Conservation (phyloP, 352 stramenopile genomes). For the Phytophthora palmivora region DNA sequence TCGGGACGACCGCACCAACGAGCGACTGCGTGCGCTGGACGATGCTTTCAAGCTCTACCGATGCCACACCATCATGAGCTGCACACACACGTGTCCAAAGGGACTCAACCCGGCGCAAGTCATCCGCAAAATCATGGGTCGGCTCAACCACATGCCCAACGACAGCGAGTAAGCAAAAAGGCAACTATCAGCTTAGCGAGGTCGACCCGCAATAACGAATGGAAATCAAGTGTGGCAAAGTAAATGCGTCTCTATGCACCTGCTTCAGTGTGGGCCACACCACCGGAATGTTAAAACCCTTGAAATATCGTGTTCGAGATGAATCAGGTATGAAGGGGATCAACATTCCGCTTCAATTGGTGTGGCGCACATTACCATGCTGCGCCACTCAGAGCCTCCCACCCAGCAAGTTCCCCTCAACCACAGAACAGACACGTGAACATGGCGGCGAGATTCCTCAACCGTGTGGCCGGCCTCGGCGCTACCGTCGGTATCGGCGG, state of each 20-base stretch:
- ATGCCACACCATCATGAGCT: slow-evolving; percentile 99
- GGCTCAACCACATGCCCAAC: slow-evolving; percentile 15
- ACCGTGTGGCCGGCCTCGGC: slow-evolving; percentile 69
- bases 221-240: neutral
- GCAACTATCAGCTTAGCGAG: slow-evolving; percentile 11
- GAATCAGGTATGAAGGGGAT: neutral
- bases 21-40: slow-evolving; percentile 95
- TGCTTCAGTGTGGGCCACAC: neutral
- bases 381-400: slow-evolving; percentile 23
- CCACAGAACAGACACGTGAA: slow-evolving; percentile 38
- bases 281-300: slow-evolving; percentile 10
- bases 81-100: slow-evolving; percentile 98
- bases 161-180: slow-evolving; percentile 13
- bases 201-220: slow-evolving; percentile 13
- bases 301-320: too few relatives aligned
- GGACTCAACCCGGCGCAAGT: slow-evolving; percentile 98
- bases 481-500: slow-evolving; percentile 68
- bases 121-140: slow-evolving; percentile 80
- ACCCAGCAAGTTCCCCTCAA: slow-evolving; percentile 24
- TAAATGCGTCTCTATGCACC: slow-evolving; percentile 10
- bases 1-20: slow-evolving; percentile 95
- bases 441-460: slow-evolving; percentile 81
- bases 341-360: slow-evolving; percentile 3
- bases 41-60: slow-evolving; percentile 99
- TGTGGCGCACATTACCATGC: slow-evolving; percentile 15